Evolutionary conservation across 805 yeast genomes (phyloP), one percentile per base, ranked within the genome.

Genomic region (Starmerella apicola): DNA sequence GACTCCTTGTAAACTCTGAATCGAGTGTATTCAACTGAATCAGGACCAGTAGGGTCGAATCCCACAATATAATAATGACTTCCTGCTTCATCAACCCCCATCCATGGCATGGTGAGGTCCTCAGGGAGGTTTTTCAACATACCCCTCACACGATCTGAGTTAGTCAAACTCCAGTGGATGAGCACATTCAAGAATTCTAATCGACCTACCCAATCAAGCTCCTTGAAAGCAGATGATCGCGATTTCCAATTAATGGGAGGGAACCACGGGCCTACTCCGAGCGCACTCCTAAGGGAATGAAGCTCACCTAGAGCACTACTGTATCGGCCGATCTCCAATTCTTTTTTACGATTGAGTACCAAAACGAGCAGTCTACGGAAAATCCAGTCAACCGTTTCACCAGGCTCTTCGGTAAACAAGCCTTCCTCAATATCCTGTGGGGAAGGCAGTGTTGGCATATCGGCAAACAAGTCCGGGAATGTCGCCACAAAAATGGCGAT

Each of bases 381-480:
- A 9, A 50, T 39, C 34, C 55, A 55, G 20, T 62, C 60, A 2
- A 49, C 54, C 12, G 38, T 32, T 25, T 16, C 40, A 17, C 44
- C 37, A 1, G 56, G 45, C 12, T 54, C 41, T 8, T 45, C 48
- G 15, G 42, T 33, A 1, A 52, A 39, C 15, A 57, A 41, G 5
- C 65, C 66, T 15, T 50, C 56, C 38, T 64, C 68, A n/a, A 64
- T 38, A 36, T 64, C 68, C 44, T 62, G 66, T 12, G 68, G 68
- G 2, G 61, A 58, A 12, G 61, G 34, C 18, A 54, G 54, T 4
- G 29, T 30, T 7, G 61, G 55, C 20, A 59, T 45, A 19, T 58
- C 67, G 10, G 43, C 47, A 36, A 59, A 63, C 7, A 40, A 36
- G 4, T 45, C 43, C 17, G 44, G 31, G 28, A 51, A 53, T 10